Percentiles rank a stretch among this genome's conserved stretches.
Evolutionary conservation across 1,284 basidiomycete species (phyloP).

Genomic region (Irpex sp.): DNA sequence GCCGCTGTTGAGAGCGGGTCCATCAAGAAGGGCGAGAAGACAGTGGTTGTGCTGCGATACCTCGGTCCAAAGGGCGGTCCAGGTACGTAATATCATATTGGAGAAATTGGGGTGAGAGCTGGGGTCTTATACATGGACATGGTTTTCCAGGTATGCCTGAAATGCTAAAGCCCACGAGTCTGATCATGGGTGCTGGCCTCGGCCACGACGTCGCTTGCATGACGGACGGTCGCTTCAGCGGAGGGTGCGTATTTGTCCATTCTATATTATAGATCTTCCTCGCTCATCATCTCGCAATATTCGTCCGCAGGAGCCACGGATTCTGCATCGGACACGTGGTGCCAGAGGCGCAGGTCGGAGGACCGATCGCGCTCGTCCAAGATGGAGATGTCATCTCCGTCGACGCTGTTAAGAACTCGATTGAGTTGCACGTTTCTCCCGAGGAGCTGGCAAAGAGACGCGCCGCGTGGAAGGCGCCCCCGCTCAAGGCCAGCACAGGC

Average conservation of each 20-base stretch:
- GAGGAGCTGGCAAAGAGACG: slow-evolving; percentile 71
- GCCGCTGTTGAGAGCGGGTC: slow-evolving; percentile 77
- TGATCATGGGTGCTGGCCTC: slow-evolving; percentile 93
- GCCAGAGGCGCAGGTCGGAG: slow-evolving; percentile 86
- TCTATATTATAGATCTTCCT: neutral
- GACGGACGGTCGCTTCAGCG: slow-evolving; percentile 93
- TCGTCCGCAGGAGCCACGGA: slow-evolving; percentile 46
- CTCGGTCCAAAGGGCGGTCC: slow-evolving; percentile 89
- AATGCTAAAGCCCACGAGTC: slow-evolving; percentile 89
- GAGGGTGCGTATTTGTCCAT: slow-evolving; percentile 56
- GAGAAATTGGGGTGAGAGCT: neutral
- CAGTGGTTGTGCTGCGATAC: slow-evolving; percentile 86
- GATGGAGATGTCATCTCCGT: slow-evolving; percentile 88
- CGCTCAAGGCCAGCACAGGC: slow-evolving; percentile 82
- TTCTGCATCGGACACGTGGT: slow-evolving; percentile 93
- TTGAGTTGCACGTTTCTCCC: slow-evolving; percentile 68
- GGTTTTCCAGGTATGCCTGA: slow-evolving; percentile 79
- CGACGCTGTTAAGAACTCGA: slow-evolving; percentile 81
- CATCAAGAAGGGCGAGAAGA: slow-evolving; percentile 86
- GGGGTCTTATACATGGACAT: neutral
- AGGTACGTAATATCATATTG: slow-evolving; percentile 40
- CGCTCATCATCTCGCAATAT: neutral
- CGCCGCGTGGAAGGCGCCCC: slow-evolving; percentile 73
- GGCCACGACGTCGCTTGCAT: slow-evolving; percentile 88
- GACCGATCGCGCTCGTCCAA: slow-evolving; percentile 85